Conservation (phyloP, 768 basidiomycete genomes). For the Neoboletus brunneissimus region DNA sequence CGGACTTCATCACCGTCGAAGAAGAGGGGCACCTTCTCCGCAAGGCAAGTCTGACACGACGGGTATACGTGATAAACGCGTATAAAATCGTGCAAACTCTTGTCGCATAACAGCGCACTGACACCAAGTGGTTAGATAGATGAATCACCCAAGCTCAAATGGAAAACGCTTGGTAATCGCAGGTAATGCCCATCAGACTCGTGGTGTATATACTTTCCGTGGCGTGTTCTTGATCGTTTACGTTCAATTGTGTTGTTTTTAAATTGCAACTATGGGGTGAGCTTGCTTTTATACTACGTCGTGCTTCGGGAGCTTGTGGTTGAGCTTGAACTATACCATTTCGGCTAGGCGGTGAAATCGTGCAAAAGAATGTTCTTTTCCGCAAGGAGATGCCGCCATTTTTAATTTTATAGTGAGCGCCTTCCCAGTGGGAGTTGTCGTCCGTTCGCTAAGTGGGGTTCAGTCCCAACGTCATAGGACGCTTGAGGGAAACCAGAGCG, state of each 20-base stretch:
- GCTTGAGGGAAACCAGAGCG: conserved; percentile 60
- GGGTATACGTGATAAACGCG: background rate
- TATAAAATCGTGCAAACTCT: background rate
- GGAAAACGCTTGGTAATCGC: conserved; percentile 55
- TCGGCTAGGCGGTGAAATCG: conserved; percentile 66
- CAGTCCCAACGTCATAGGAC: conserved; percentile 76
- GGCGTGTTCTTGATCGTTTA: background rate
- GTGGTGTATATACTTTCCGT: conserved; percentile 1
- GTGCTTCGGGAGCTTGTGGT: background rate
- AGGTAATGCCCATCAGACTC: conserved; percentile 4
- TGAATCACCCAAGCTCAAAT: conserved; percentile 76
- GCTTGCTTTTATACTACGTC: conserved; percentile 5
- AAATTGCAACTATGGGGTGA: conserved; percentile 77
- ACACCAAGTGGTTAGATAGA: conserved; percentile 51
- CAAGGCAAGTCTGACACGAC: conserved; percentile 49
- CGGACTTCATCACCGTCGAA: conserved; percentile 69
- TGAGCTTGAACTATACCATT: conserved; percentile 3
- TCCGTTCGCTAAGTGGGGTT: conserved; percentile 6
- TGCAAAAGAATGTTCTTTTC: conserved; percentile 64
- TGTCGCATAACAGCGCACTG: conserved; percentile 9
- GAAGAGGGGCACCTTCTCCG: conserved; percentile 77
- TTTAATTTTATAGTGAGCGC: conserved; percentile 60
- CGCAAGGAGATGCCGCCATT: conserved; percentile 70
- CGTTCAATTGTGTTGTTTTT: background rate
- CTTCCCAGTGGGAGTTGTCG: background rate